Conservation (phyloP, 495 filamentous ascomycete species). For the Neurospora terricola region DNA sequence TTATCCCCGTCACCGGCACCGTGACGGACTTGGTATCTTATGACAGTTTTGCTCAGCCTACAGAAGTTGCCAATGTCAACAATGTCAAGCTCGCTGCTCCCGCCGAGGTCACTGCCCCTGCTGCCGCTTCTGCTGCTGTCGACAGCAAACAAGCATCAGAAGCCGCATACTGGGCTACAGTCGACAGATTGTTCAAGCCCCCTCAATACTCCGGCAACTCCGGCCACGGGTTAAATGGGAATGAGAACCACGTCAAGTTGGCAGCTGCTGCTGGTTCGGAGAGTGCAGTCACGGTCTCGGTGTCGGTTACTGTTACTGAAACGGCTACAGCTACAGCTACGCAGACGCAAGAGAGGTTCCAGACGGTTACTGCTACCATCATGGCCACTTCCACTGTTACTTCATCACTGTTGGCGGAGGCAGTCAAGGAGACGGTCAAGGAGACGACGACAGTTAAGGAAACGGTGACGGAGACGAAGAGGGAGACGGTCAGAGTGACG, state of each 20-base stretch:
- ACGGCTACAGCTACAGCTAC: background rate
- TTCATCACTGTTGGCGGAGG: background rate
- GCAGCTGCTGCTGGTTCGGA: background rate
- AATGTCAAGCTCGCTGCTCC: background rate
- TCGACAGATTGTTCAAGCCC: background rate
- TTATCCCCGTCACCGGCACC: background rate
- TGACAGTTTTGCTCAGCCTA: background rate
- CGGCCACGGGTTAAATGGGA: background rate
- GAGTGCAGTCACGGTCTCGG: background rate
- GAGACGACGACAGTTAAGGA: background rate
- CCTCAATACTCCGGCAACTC: background rate
- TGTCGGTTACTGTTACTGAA: background rate
- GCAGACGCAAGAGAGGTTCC: background rate
- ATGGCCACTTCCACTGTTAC: background rate
- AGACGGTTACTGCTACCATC: background rate
- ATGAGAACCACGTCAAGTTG: background rate
- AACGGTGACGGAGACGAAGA: background rate
- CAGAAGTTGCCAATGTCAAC: background rate
- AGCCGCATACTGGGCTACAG: background rate
- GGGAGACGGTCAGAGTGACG: background rate
- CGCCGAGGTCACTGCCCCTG: background rate
- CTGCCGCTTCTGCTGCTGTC: background rate
- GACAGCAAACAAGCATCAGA: background rate
- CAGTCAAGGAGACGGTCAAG: background rate
- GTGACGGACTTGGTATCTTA: background rate